Evolutionary conservation across 2,329 filamentous ascomycete genomes (phyloP), one percentile per base, ranked within the genome.

Genomic region (Fusarium anthophilum): DNA sequence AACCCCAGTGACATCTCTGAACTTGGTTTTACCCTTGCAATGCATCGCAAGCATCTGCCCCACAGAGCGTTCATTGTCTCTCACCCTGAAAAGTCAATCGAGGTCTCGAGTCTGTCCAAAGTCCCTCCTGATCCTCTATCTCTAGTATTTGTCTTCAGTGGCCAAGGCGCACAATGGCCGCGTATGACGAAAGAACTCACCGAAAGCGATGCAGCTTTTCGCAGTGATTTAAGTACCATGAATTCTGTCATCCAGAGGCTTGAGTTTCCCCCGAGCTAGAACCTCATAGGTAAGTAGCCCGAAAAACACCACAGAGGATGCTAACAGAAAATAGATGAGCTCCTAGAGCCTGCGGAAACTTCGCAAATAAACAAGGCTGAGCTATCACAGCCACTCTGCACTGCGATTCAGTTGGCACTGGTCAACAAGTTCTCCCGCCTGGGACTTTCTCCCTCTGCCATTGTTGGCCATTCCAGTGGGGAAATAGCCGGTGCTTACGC

Each of bases 161-260:
- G 82, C 0, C 82, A 84, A 28, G 82, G 82, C 1, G 80, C 81
- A 0, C 81, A 83, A 20, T 84, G 82, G 82, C 70, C 76, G 2
- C 17, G 24, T 4, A 82, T 83, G 80, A 76, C 78, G 0, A 56
- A 39, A 1, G 71, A 80, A 8, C 66, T 83, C 0, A 60, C 78
- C 4, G 12, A 53, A 7, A 32, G 32, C 1, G 65, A 74, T 41
- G 14, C 5, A 0, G 41, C 28, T 12, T 77, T 78, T 24, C 48
- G 50, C 5, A 12, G 17, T 2, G 66, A 67, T 7, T 61, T 79
- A 32, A 8, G 18, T 4, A 8, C 8, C 1, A 60, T 78, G 43
- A 51, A 77, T 30, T 35, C 26, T 2, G 48, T 67, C 8, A 13
- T 79, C 2, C 50, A 57, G 18, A 41, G 15, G 3, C 45, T 77